phyloP scores from a whole-genome alignment of 2,329 filamentous ascomycete genomes.

The Aureobasidium subglaciale region DNA sequence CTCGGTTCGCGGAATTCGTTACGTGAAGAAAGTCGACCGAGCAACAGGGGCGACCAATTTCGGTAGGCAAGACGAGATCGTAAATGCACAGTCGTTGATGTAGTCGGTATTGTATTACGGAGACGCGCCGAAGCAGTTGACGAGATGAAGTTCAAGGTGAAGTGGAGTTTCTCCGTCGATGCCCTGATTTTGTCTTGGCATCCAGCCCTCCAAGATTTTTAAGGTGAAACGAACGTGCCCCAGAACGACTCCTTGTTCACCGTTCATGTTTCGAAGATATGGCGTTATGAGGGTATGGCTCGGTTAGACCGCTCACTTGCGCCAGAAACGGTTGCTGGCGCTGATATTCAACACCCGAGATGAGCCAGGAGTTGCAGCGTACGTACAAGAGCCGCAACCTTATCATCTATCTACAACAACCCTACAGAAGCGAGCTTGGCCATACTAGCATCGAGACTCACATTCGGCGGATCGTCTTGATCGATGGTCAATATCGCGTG shows the following conservation, averaged over 20 bases:
- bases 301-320: conserved; percentile 5
- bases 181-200: background rate
- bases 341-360: background rate
- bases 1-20: background rate
- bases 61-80: background rate
- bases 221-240: conserved; percentile 11
- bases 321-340: background rate
- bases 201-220: background rate
- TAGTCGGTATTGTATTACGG: background rate
- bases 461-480: conserved; percentile 10
- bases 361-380: conserved; percentile 5
- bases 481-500: conserved; percentile 3
- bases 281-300: conserved; percentile 1
- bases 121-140: background rate
- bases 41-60: background rate
- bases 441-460: conserved; percentile 7
- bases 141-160: conserved; percentile 6
- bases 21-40: background rate
- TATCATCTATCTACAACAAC: conserved; percentile 9
- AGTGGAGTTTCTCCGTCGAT: conserved; percentile 7
- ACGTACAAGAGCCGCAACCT: conserved; percentile 9
- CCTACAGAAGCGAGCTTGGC: conserved; percentile 11
- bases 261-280: conserved; percentile 7
- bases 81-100: conserved; percentile 8
- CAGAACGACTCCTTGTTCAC: background rate